These are phyloP conservation scores for Rhamnella rubrinervis DNA, from an alignment of 331 rosid species.

Conservation along the genomic window DNA sequence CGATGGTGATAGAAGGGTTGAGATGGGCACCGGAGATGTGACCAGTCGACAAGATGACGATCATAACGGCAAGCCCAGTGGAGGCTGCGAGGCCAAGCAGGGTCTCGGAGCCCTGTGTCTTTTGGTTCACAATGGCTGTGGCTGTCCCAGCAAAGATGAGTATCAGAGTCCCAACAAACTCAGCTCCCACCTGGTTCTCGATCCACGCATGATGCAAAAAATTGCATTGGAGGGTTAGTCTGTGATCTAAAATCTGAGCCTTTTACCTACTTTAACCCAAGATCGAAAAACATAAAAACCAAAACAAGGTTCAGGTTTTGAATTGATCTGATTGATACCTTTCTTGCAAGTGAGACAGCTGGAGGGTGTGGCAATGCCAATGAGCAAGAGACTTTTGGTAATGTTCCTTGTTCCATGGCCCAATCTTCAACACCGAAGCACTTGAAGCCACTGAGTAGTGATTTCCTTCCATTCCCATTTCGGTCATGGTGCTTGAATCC, in stretches of 20 bases:
- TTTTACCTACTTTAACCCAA: background rate
- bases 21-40: conserved; percentile 94
- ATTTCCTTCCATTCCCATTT: conserved; percentile 46
- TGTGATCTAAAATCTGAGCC: background rate
- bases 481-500: conserved; percentile 38
- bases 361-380: conserved; percentile 64
- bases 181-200: conserved; percentile 77
- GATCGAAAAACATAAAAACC: background rate
- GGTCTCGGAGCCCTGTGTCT: conserved; percentile 55
- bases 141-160: conserved; percentile 75
- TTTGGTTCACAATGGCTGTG: conserved; percentile 78
- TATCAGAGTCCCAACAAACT: conserved; percentile 75
- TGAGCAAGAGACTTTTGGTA: conserved; percentile 54
- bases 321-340: conserved; percentile 32
- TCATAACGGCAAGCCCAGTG: conserved; percentile 77
- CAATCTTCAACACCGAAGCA: conserved; percentile 59
- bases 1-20: conserved; percentile 79
- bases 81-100: conserved; percentile 72
- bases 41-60: conserved; percentile 71
- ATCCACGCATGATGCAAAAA: background rate
- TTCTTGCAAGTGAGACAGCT: conserved; percentile 57
- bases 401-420: conserved; percentile 66
- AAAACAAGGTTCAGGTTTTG: background rate
- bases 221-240: conserved; percentile 9
- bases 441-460: conserved; percentile 55